phyloP scores from a whole-genome alignment of 345 rosid species.

The Arabidopsis suecica region DNA sequence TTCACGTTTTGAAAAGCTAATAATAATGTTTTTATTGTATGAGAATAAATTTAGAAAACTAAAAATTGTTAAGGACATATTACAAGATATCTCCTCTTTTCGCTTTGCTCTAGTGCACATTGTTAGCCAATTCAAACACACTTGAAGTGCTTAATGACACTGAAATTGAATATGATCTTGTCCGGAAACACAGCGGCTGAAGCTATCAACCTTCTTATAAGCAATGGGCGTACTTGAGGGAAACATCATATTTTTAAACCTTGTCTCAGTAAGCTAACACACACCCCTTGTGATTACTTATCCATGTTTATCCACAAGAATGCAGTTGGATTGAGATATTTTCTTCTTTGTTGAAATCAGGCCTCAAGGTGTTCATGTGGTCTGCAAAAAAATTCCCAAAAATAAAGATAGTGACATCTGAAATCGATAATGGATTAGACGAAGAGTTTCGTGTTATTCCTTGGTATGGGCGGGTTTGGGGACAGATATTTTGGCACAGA shows the following conservation, averaged over 20 bases:
- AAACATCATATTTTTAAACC: slow-evolving; percentile 94
- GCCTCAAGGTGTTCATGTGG: slow-evolving; percentile 99
- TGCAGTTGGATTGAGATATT: slow-evolving; percentile 31
- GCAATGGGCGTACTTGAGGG: slow-evolving; percentile 89
- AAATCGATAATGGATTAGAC: slow-evolving; percentile 88
- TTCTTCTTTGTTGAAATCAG: slow-evolving; percentile 49
- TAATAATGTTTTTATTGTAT: too few relatives aligned
- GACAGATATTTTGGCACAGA: slow-evolving; percentile 97
- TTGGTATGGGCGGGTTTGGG: slow-evolving; percentile 96
- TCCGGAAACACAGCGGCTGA: slow-evolving; percentile 96
- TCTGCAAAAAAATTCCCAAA: slow-evolving; percentile 88
- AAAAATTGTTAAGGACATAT: too few relatives aligned
- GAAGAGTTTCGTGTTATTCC: slow-evolving; percentile 94
- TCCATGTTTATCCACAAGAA: slow-evolving; percentile 35
- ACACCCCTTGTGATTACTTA: slow-evolving; percentile 11
- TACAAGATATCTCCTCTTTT: background rate
- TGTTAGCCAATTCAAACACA: background rate
- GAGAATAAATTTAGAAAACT: too few relatives aligned
- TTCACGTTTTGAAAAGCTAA: too few relatives aligned
- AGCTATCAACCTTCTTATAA: slow-evolving; percentile 80
- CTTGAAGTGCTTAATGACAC: slow-evolving; percentile 14
- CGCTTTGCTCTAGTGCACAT: slow-evolving; percentile 17
- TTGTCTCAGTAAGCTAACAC: slow-evolving; percentile 71
- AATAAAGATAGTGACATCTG: slow-evolving; percentile 96
- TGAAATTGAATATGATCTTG: slow-evolving; percentile 6